A percentile compares a stretch with the other conserved stretches of the same genome.
These are phyloP conservation scores for Haplographium delicatum DNA, from an alignment of 495 filamentous ascomycete genomes.

Conservation along the genomic window DNA sequence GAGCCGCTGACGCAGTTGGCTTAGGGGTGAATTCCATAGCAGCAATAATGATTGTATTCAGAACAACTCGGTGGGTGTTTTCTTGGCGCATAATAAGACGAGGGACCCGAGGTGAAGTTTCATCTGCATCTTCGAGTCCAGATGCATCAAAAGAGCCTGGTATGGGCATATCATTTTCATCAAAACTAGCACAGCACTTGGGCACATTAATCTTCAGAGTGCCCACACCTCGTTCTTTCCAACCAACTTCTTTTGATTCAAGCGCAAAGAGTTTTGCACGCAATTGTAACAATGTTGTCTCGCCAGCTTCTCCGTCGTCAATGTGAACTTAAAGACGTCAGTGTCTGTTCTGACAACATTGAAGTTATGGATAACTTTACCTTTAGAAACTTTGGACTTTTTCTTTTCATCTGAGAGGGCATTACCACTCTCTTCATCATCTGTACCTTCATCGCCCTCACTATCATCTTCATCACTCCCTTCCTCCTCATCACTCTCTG, in stretches of 20 bases:
- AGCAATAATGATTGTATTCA: slow-evolving; percentile 73
- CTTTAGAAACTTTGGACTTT: slow-evolving; percentile 60
- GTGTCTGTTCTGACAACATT: slow-evolving; percentile 14
- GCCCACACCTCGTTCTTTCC: slow-evolving; percentile 83
- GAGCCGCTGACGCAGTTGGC: slow-evolving; percentile 52
- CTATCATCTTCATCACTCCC: slow-evolving; percentile 30
- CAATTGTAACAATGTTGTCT: slow-evolving; percentile 61
- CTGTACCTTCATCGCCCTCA: slow-evolving; percentile 31
- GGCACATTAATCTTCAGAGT: slow-evolving; percentile 78
- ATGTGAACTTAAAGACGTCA: slow-evolving; percentile 35
- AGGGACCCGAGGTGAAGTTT: slow-evolving; percentile 35
- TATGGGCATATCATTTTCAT: slow-evolving; percentile 39
- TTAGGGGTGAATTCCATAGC: slow-evolving; percentile 69
- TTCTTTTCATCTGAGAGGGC: slow-evolving; percentile 47
- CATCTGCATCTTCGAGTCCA: slow-evolving; percentile 32
- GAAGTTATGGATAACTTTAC: slow-evolving; percentile 36
- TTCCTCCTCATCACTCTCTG: slow-evolving; percentile 57
- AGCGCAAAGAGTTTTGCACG: slow-evolving; percentile 74
- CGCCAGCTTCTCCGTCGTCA: slow-evolving; percentile 68
- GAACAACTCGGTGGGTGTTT: slow-evolving; percentile 74
- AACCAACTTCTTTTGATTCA: slow-evolving; percentile 53
- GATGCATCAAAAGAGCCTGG: slow-evolving; percentile 45
- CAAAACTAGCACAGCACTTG: slow-evolving; percentile 37
- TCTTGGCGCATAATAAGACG: slow-evolving; percentile 87
- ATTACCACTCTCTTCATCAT: slow-evolving; percentile 32